Conservation (phyloP, 805 yeast species). For the Myxozyma vanderwaltii region DNA sequence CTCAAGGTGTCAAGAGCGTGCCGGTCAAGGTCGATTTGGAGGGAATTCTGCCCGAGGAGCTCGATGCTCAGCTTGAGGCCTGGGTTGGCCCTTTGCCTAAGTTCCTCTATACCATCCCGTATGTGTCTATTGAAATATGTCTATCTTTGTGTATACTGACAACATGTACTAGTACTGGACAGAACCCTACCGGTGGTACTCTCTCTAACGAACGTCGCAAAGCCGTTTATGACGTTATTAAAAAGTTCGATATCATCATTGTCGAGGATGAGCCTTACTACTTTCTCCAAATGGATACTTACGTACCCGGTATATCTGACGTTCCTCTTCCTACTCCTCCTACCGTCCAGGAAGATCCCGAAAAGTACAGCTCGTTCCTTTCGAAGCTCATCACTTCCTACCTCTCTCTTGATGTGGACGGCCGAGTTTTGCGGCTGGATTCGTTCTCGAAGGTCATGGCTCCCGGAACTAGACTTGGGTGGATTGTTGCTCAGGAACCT, state of each 20-base stretch:
- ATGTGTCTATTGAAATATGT: neutral
- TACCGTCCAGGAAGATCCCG: slow-evolving; percentile 45
- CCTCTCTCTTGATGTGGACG: slow-evolving; percentile 70
- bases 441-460: slow-evolving; percentile 78
- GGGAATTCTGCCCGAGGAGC: slow-evolving; percentile 62
- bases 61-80: slow-evolving; percentile 56
- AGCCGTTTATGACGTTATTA: slow-evolving; percentile 60
- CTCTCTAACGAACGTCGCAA: slow-evolving; percentile 59
- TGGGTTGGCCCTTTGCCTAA: slow-evolving; percentile 60
- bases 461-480: slow-evolving; percentile 75
- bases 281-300: slow-evolving; percentile 57
- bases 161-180: slow-evolving; percentile 55
- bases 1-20: slow-evolving; percentile 60
- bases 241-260: slow-evolving; percentile 67
- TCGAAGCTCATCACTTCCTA: slow-evolving; percentile 61
- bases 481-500: slow-evolving; percentile 65
- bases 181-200: slow-evolving; percentile 80
- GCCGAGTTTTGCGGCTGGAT: slow-evolving; percentile 75
- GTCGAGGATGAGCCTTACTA: slow-evolving; percentile 88
- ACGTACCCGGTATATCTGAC: slow-evolving; percentile 22
- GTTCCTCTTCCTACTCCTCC: slow-evolving; percentile 23
- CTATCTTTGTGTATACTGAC: neutral
- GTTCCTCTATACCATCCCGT: slow-evolving; percentile 36
- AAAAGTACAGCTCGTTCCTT: slow-evolving; percentile 49
- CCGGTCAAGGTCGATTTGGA: slow-evolving; percentile 67